A percentile compares a stretch with the other conserved stretches of the same genome.
Conservation (phyloP, 2,329 filamentous ascomycete species). For the Leptographium lundbergii region DNA sequence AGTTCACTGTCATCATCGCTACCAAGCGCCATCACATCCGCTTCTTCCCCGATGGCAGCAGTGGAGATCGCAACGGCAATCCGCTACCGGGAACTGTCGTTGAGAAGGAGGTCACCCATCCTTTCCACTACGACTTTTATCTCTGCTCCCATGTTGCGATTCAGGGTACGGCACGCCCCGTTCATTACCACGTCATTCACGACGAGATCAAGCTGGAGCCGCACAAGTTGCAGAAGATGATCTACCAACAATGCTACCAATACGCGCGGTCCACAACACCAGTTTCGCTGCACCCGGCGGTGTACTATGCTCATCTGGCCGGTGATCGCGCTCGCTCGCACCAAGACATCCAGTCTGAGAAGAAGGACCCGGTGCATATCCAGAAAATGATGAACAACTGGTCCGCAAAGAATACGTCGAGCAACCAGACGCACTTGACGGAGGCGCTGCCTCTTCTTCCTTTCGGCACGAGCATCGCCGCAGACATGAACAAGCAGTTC, state of each 20-base stretch:
- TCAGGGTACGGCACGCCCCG: conserved; percentile 85
- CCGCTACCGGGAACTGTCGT: conserved; percentile 77
- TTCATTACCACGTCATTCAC: conserved; percentile 79
- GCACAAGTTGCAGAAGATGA: conserved; percentile 68
- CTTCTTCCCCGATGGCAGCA: conserved; percentile 57
- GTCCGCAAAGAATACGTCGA: conserved; percentile 26
- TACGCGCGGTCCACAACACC: conserved; percentile 87
- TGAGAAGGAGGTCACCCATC: conserved; percentile 80
- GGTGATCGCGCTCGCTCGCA: conserved; percentile 70
- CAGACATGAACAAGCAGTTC: conserved; percentile 11
- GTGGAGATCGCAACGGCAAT: conserved; percentile 64
- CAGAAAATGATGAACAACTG: conserved; percentile 28
- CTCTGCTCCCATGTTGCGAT: conserved; percentile 56
- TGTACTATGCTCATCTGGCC: conserved; percentile 93
- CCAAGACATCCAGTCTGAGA: conserved; percentile 37
- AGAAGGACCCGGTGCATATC: conserved; percentile 29
- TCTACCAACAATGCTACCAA: conserved; percentile 91
- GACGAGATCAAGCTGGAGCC: conserved; percentile 63
- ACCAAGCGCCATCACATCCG: conserved; percentile 92
- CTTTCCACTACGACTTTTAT: conserved; percentile 82
- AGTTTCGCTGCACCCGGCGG: conserved; percentile 75
- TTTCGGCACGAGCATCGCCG: conserved; percentile 14
- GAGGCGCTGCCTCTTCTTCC: conserved; percentile 18
- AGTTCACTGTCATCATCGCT: conserved; percentile 76
- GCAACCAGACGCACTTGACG: conserved; percentile 6